Evolutionary conservation across 495 filamentous ascomycete genomes (phyloP).

Genomic region (Xylaria palmicola): DNA sequence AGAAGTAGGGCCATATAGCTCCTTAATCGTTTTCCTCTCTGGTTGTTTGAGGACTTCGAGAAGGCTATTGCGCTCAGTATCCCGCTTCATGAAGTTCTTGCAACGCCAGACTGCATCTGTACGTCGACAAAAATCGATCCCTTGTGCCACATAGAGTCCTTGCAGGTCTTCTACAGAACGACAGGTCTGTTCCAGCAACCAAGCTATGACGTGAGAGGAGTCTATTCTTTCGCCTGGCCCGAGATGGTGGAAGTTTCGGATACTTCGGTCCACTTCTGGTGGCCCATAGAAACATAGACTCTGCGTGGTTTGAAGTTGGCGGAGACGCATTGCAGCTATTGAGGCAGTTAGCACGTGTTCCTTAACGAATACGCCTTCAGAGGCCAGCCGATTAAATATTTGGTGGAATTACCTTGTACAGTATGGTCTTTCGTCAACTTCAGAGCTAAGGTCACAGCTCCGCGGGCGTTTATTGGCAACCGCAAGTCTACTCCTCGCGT

Average conservation of each 20-base stretch:
- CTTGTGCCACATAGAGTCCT: constrained; percentile 57
- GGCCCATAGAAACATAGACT: constrained; percentile 39
- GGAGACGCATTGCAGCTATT: constrained; percentile 29
- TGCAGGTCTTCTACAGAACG: constrained; percentile 52
- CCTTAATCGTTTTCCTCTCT: constrained; percentile 37
- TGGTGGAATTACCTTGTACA: constrained; percentile 38
- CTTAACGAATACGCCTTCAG: neutral
- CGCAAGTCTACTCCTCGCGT: constrained; percentile 53
- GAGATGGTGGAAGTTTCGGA: constrained; percentile 29
- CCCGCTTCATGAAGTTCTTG: constrained; percentile 17
- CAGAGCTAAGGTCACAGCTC: constrained; percentile 48
- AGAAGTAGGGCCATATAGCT: constrained; percentile 28
- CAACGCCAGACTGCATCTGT: constrained; percentile 30
- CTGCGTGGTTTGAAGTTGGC: constrained; percentile 38
- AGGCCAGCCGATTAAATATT: too few species aligned
- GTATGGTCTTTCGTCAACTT: constrained; percentile 50
- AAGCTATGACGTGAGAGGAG: constrained; percentile 39
- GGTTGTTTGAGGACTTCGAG: constrained; percentile 30
- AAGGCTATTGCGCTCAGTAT: constrained; percentile 16
- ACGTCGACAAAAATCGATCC: constrained; percentile 53
- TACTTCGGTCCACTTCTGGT: constrained; percentile 48
- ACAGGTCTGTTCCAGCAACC: constrained; percentile 64
- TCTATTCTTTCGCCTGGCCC: constrained; percentile 2
- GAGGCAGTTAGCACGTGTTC: neutral
- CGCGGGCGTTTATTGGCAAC: constrained; percentile 40